Percentiles rank a stretch among this genome's conserved stretches.
These are phyloP conservation scores for Coniosporium uncinatum DNA, from an alignment of 2,329 filamentous ascomycete species.

Conservation along the genomic window DNA sequence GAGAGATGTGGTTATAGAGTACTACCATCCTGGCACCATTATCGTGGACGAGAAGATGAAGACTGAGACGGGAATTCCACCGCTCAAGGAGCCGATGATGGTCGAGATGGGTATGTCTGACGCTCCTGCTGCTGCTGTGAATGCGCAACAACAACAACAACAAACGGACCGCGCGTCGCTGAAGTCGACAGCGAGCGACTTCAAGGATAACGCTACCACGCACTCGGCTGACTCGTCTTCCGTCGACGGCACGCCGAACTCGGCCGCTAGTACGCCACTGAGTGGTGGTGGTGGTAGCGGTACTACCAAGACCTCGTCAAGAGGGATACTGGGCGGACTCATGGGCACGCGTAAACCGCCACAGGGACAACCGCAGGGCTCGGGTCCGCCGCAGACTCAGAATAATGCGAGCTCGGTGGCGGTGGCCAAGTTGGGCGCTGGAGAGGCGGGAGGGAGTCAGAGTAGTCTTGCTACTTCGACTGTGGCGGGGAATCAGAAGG, in stretches of 20 bases:
- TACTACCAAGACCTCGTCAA: constrained; percentile 9
- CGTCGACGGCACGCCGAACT: not conserved
- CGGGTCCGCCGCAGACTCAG: no score
- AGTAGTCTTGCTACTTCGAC: constrained; percentile 3
- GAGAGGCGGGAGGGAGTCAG: constrained; percentile 6
- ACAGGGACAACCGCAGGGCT: constrained; percentile 4
- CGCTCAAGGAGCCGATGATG: constrained; percentile 34
- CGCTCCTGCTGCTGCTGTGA: not conserved
- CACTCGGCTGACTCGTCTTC: not conserved
- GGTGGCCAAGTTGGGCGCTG: no score
- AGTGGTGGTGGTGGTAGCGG: constrained; percentile 2
- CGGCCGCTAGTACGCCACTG: not conserved
- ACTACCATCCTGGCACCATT: constrained; percentile 71
- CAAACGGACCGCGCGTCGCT: constrained; percentile 27
- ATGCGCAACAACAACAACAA: no score
- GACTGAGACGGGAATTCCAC: constrained; percentile 55
- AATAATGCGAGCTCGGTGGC: no score
- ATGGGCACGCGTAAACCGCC: not conserved
- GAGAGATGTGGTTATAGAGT: constrained; percentile 82
- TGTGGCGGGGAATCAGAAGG: not conserved
- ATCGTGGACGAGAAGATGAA: constrained; percentile 79
- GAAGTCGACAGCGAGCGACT: constrained; percentile 25
- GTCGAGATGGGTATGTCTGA: constrained; percentile 9
- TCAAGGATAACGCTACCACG: constrained; percentile 15
- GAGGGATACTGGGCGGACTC: not conserved